A percentile compares a stretch with the other conserved stretches of the same genome.
phyloP scores from a whole-genome alignment of 371 early-diverging fungal genomes.

The Apophysomyces variabilis region DNA sequence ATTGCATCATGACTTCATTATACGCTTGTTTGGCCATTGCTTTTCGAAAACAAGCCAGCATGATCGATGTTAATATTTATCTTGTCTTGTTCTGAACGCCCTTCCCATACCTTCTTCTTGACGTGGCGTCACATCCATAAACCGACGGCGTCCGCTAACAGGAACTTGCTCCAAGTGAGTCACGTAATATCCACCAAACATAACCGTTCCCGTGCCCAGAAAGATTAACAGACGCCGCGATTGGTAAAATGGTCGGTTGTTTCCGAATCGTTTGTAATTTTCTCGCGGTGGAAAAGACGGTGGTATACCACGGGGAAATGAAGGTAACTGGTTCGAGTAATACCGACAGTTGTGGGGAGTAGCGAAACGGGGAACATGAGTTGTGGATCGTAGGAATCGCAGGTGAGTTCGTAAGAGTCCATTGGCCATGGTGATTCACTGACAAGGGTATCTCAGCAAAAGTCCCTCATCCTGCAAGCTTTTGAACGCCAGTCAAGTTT shows the following conservation, averaged over 20 bases:
- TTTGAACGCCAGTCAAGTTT: too few species aligned
- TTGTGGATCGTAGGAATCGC: too few species aligned
- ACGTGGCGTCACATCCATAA: slow-evolving; percentile 60
- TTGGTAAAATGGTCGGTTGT: slow-evolving; percentile 31
- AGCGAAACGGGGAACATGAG: neutral
- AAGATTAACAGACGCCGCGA: slow-evolving; percentile 44
- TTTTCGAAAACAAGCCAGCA: slow-evolving; percentile 9
- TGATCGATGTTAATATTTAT: neutral
- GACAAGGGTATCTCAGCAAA: too few species aligned
- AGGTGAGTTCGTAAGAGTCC: too few species aligned
- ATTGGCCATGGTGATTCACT: too few species aligned
- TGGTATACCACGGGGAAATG: neutral
- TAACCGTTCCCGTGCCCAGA: slow-evolving; percentile 42
- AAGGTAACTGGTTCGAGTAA: neutral
- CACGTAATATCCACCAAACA: slow-evolving; percentile 65
- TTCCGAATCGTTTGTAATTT: slow-evolving; percentile 41
- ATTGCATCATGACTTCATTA: slow-evolving; percentile 67
- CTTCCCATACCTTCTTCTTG: slow-evolving; percentile 58
- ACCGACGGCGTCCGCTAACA: slow-evolving; percentile 61
- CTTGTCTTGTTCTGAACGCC: neutral
- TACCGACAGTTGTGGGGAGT: neutral
- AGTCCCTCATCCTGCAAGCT: too few species aligned
- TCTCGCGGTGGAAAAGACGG: neutral
- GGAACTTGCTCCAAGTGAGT: slow-evolving; percentile 72
- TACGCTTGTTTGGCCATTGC: slow-evolving; percentile 73